Conservation (phyloP, 2,329 filamentous ascomycete genomes). For the Microascus cirrosus region DNA sequence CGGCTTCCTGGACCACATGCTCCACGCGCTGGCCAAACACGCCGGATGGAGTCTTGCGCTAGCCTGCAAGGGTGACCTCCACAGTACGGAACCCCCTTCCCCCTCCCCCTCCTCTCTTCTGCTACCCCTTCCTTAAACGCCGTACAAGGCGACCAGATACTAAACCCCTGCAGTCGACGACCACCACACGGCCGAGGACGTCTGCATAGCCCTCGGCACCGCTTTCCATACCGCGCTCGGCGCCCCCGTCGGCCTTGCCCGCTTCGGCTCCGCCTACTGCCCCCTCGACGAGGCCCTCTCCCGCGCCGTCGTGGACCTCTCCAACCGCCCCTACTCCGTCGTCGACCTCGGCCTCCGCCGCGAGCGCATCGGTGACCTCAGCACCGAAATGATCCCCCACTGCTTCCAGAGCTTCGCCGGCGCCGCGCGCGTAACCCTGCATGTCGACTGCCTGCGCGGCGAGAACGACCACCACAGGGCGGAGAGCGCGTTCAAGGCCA, state of each 20-base stretch:
- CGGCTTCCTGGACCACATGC: conserved; percentile 97
- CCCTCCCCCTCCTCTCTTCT: background rate
- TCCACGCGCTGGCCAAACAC: conserved; percentile 93
- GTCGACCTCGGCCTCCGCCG: conserved; percentile 65
- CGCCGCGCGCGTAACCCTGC: conserved; percentile 80
- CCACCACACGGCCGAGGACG: conserved; percentile 96
- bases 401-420: conserved; percentile 91
- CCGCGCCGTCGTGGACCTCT: conserved; percentile 87
- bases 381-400: conserved; percentile 95
- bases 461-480: conserved; percentile 93
- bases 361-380: conserved; percentile 89
- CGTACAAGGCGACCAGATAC: too few relatives aligned
- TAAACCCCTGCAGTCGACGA: conserved; percentile 62
- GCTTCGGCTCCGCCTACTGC: conserved; percentile 85
- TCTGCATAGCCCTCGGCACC: conserved; percentile 78
- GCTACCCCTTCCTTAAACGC: background rate
- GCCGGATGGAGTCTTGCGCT: conserved; percentile 85
- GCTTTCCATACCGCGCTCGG: conserved; percentile 77
- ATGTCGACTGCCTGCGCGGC: conserved; percentile 85
- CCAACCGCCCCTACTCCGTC: conserved; percentile 79
- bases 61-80: conserved; percentile 75
- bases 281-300: conserved; percentile 93
- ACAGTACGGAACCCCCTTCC: conserved; percentile 49
- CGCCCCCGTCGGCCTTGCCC: conserved; percentile 66
- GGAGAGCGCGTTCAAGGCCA: conserved; percentile 93